Evolutionary conservation across 495 filamentous ascomycete genomes (phyloP), one percentile per base, ranked within the genome.

Genomic region (Cryomyces minteri): DNA sequence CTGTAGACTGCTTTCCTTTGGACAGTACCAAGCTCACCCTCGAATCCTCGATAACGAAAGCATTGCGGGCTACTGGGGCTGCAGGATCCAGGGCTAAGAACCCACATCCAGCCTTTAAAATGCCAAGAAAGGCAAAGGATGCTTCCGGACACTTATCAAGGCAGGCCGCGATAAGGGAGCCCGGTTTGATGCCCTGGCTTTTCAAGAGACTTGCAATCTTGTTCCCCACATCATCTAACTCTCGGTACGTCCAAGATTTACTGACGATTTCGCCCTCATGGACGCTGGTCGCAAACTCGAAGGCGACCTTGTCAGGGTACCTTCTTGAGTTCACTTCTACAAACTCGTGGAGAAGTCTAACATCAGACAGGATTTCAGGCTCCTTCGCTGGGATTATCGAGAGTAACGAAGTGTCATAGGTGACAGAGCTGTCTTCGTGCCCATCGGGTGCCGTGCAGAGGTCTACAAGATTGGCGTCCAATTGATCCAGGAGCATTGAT

Each of bases 61-160:
- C 60, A 43, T 79, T 74, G 32, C 82, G 63, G 6, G 73, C 66
- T 33, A 58, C 48, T 0, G 83, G 83, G 0, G 80, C 72, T 6
- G 58, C 68, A 3, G 70, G 77, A 65, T 79, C 86, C 33, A 79
- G 64, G 0, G 87, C 84, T 14, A 94, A 66, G 61, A 87, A 95
- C 1, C 76, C 72, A 54, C 81, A 88, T 0, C 86, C 88, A 5
- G 77, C 75, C 58, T 90, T 90, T 40, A 90, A 62, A 39, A 88
- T 77, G 5, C 82, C 85, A 5, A 90, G 64, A 25, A 88, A 84
- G 3, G 81, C 74, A 48, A 86, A 78, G 40, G 79, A 86, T 7
- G 84, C 73, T 41, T 82, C 75, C 1, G 84, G 76, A 49, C 76
- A 84, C 58, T 88, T 88, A 43, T 86, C 74, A 52, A 93, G 88